Evolutionary conservation across 2,329 filamentous ascomycete species (phyloP).

Genomic region (Fusarium mangiferae): DNA sequence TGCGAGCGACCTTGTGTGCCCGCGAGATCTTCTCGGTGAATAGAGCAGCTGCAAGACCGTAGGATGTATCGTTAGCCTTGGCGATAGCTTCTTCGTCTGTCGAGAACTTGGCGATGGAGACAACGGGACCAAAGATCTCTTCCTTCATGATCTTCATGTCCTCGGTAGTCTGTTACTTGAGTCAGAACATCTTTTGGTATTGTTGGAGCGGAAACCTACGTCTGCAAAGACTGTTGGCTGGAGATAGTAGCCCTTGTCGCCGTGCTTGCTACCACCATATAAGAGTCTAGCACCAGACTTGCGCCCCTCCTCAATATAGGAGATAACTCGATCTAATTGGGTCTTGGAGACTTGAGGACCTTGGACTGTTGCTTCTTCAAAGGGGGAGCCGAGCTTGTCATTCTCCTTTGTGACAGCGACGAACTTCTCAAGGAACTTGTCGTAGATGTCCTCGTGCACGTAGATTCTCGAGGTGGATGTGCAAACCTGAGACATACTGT

Average conservation of each 20-base stretch:
- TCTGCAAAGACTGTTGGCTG: conserved; percentile 44
- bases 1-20: conserved; percentile 54
- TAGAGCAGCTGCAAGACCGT: conserved; percentile 64
- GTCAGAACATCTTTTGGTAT: conserved; percentile 35
- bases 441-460: conserved; percentile 65
- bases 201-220: conserved; percentile 14
- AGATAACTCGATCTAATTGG: conserved; percentile 72
- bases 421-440: conserved; percentile 69
- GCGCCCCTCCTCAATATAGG: conserved; percentile 73
- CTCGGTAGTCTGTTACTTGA: conserved; percentile 30
- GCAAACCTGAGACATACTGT: conserved; percentile 57
- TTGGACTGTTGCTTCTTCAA: conserved; percentile 69
- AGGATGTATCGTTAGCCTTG: conserved; percentile 56
- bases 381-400: conserved; percentile 70
- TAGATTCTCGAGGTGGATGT: conserved; percentile 68
- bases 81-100: conserved; percentile 39
- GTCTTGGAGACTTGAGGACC: conserved; percentile 73
- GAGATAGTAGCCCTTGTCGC: conserved; percentile 43
- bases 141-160: conserved; percentile 45
- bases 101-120: conserved; percentile 41
- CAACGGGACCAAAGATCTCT: conserved; percentile 47
- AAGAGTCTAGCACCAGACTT: conserved; percentile 69
- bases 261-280: conserved; percentile 45
- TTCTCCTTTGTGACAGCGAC: conserved; percentile 56
- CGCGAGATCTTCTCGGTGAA: conserved; percentile 63